These are phyloP conservation scores for Closterium sp. DNA, from an alignment of 139 green algal species.

Conservation along the genomic window DNA sequence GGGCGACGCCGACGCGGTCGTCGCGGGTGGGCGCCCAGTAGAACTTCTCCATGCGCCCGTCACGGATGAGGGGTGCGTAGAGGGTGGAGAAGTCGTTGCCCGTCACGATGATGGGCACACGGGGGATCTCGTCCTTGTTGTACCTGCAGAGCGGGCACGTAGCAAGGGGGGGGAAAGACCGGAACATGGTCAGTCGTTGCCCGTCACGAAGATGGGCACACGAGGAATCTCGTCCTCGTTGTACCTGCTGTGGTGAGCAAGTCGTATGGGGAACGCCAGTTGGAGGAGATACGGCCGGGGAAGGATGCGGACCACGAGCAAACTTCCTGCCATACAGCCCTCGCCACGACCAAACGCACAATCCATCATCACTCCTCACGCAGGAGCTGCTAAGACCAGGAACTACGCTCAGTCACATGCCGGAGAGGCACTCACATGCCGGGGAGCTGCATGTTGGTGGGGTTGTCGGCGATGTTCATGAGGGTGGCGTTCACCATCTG, in stretches of 20 bases:
- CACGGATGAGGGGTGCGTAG: conserved; percentile 97
- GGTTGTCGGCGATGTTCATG: conserved; percentile 99
- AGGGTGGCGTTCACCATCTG: conserved; percentile 99
- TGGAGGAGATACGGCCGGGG: no score
- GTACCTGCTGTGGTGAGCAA: no score
- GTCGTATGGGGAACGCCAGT: no score
- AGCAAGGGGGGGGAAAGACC: background rate
- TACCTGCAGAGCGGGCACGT: conserved; percentile 36
- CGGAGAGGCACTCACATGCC: no score
- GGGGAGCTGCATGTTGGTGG: conserved; percentile 99
- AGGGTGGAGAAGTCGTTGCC: conserved; percentile 99
- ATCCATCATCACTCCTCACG: no score
- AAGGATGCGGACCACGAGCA: no score
- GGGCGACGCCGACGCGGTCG: conserved; percentile 93
- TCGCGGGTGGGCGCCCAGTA: conserved; percentile 95
- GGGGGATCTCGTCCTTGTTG: conserved; percentile 79
- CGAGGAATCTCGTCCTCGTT: conserved; percentile 75
- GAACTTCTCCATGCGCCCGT: conserved; percentile 99
- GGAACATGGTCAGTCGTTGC: background rate
- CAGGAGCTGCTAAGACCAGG: no score
- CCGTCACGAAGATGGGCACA: conserved; percentile 90
- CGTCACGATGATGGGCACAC: conserved; percentile 93
- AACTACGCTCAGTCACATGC: no score
- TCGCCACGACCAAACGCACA: no score
- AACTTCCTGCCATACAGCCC: no score